Evolutionary conservation across 768 basidiomycete genomes (phyloP), one percentile per base, ranked within the genome.

Genomic region (Mycena belliarum): DNA sequence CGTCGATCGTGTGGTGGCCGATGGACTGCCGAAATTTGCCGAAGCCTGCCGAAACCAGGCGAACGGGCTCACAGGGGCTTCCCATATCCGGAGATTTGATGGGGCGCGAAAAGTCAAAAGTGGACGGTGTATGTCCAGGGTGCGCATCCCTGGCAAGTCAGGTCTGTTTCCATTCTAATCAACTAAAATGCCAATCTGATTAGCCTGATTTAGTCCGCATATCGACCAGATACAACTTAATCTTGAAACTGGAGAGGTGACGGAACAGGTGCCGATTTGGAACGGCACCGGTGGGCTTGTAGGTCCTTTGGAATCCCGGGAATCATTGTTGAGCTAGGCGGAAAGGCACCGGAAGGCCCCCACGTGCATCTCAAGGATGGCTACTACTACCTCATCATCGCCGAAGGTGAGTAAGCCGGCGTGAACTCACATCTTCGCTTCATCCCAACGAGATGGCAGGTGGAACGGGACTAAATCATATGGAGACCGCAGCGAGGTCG

Each of bases 341-440:
- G 16, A 32, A 10, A 68, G 66, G 68, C 68, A 18, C 67, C 68
- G 11, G 68, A 69, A 51, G 68, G 68, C 20, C 68, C 68, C 8
- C 68, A 68, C 41, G 62, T 69, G 20, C 67, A 65, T 35, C 59
- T 64, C 37, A 66, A 60, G 62, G 71, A 68, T 40, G 64, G 66
- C 37, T 67, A 58, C 24, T 76, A 74, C 54, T 77, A 77, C 65
- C 67, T 77, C 11, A 55, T 74, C 58, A 68, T 71, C 8, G 75
- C 75, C 1, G 73, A 74, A 59, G 75, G 74, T 64, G n/a, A 7
- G 59, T 20, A 25, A 20, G 25, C 2, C 26, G 33, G 21, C 35
- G 11, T 9, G 24, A 6, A 23, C 37, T n/a, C 1, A 18, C n/a
- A n/a, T n/a, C n/a, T n/a, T 43, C 8, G 18, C 35, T 18, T 10